These are phyloP conservation scores for Phytophthora kernoviae DNA, from an alignment of 352 stramenopile species.

Conservation along the genomic window DNA sequence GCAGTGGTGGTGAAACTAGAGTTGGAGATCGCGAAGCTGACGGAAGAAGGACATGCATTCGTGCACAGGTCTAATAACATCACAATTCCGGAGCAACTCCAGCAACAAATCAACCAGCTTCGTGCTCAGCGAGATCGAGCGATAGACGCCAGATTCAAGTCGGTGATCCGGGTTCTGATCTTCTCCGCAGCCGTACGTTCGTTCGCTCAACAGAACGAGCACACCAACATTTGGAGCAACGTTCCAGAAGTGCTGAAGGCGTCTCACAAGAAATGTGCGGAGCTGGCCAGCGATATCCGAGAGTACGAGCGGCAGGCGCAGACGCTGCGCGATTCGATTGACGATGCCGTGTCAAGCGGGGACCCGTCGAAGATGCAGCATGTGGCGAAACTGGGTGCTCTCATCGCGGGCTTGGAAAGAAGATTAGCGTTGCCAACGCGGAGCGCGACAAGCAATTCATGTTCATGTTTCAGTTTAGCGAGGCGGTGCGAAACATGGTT, in stretches of 20 bases:
- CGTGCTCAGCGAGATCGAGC: conserved; percentile 31
- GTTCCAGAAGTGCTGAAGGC: conserved; percentile 48
- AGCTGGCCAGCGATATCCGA: conserved; percentile 36
- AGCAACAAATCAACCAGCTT: conserved; percentile 45
- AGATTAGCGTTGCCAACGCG: conserved; percentile 30
- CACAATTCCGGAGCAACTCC: conserved; percentile 47
- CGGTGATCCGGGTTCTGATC: conserved; percentile 56
- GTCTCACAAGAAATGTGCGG: conserved; percentile 52
- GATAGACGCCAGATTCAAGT: conserved; percentile 41
- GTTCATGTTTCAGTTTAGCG: conserved; percentile 72
- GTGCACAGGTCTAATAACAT: conserved; percentile 55
- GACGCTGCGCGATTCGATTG: conserved; percentile 42
- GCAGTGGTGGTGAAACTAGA: conserved; percentile 35
- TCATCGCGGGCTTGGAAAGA: conserved; percentile 42
- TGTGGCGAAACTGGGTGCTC: conserved; percentile 39
- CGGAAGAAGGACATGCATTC: conserved; percentile 37
- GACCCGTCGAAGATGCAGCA: conserved; percentile 50
- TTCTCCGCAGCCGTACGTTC: conserved; percentile 54
- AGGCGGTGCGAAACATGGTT: conserved; percentile 40
- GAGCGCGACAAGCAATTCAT: conserved; percentile 65
- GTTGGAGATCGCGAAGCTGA: conserved; percentile 26
- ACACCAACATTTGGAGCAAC: conserved; percentile 41
- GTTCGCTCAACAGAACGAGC: conserved; percentile 38
- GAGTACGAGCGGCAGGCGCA: conserved; percentile 37
- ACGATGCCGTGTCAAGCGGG: conserved; percentile 49